Evolutionary conservation across 345 rosid species (phyloP).

Genomic region (Kernera saxatilis): DNA sequence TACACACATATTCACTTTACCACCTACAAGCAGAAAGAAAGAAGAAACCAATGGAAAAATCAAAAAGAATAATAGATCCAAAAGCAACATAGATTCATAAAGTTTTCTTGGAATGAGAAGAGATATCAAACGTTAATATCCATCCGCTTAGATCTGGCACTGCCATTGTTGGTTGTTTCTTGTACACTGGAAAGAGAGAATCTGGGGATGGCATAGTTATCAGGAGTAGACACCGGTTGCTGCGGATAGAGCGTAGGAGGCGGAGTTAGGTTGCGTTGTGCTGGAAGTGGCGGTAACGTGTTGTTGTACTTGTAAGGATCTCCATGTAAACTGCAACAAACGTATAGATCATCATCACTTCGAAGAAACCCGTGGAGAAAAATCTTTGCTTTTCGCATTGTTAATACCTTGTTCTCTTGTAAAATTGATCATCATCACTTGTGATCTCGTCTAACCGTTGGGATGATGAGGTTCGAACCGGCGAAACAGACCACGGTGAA

Average conservation of each 20-base stretch:
- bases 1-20: slow-evolving; percentile 26
- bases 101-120: slow-evolving; percentile 6
- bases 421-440: slow-evolving; percentile 62
- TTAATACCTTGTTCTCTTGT: slow-evolving; percentile 58
- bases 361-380: neutral
- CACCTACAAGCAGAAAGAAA: neutral
- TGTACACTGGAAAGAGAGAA: slow-evolving; percentile 49
- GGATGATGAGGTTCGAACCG: slow-evolving; percentile 42
- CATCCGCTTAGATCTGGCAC: slow-evolving; percentile 62
- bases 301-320: slow-evolving; percentile 70
- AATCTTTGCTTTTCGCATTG: neutral
- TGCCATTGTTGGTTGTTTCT: slow-evolving; percentile 48
- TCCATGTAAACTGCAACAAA: slow-evolving; percentile 47
- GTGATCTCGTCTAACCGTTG: slow-evolving; percentile 71
- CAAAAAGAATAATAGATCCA: slow-evolving; percentile 18
- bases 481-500: slow-evolving; percentile 71
- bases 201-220: slow-evolving; percentile 67
- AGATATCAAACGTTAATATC: slow-evolving; percentile 67
- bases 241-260: slow-evolving; percentile 97
- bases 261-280: slow-evolving; percentile 88
- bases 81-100: neutral
- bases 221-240: slow-evolving; percentile 71
- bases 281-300: slow-evolving; percentile 81
- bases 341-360: neutral
- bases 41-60: neutral